Base-by-base conservation (phyloP, 495 filamentous ascomycete species). In the Symbiotaphrina buchneri region DNA sequence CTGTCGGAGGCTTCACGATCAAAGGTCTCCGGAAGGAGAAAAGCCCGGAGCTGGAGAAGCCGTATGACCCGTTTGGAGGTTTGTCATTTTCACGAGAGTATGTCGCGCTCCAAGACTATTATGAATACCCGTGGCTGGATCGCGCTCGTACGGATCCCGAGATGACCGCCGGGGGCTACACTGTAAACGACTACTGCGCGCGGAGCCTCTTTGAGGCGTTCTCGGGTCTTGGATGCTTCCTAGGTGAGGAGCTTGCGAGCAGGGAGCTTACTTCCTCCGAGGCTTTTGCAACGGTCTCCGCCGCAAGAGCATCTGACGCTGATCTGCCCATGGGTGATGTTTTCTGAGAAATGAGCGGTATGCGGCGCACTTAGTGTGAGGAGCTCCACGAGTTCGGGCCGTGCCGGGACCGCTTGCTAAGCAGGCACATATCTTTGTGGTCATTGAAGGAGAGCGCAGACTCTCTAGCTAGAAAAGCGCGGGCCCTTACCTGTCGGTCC, bases 21-120 rank as follows among this genome's bases (percentile, higher is more conserved):
- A 71, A 76, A 39, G 83, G 83, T 3, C 61, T 92, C 32, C 82
- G 73, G 48, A 69, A 71, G 42, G 51, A 63, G 38, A 51, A 58
- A 31, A 58, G 55, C 10, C 54, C 70, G 1, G 61, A 61, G 31
- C 61, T 58, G 11, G 36, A 39, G n/a, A 71, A 76, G 43, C 69
- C 77, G 1, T 94, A 87, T 47, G 84, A 95, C 60, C 75, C 85
- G 1, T 87, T 92, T 44, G 80, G 69, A 4, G 85, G 80, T 0
- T 40, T 79, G 32, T 61, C 65, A 13, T 63, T 78, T 31, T 30
- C 28, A 10, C 67, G 68, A 20, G 62, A 76, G 41, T 69, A 81
- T 42, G 87, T 74, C 44, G 51, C 59, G 11, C 41, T 84, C n/a
- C 65, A 63, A 41, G 51, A 65, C 15, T 51, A 61, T 24, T 91